Evolutionary conservation across 2,329 filamentous ascomycete genomes (phyloP), one percentile per base, ranked within the genome.

Genomic region (Fusarium ramigenum): DNA sequence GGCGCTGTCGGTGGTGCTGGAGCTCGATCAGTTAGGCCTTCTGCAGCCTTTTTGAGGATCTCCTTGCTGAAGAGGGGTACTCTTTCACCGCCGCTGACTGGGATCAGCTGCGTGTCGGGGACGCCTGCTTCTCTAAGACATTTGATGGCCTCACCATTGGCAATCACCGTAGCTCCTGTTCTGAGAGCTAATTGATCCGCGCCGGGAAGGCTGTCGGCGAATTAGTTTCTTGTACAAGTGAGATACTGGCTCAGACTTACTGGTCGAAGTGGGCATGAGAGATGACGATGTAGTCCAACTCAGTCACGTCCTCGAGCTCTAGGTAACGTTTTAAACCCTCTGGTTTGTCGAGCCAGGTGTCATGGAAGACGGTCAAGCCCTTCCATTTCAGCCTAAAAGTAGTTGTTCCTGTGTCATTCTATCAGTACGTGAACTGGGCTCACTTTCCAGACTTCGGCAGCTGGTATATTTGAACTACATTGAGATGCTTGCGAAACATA

Each of bases 221-320:
- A 6, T 32, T 32, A 32, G 12, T 32, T 5, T 14, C 12, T 32
- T 14, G 32, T 14, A 32, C 4, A 14, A 34, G 32, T 32, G 30
- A 15, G 7, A 47, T n/a, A 4, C 9, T 30, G 15, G 19, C 1
- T 49, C 2, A 12, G 19, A 40, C 57, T 3, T 8, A 52, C 44
- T 60, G 57, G n/a, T 60, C 44, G 18, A 28, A 60, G 19, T 60
- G 44, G 25, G 57, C 57, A 6, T 60, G 57, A 6, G 57, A 42
- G 25, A 52, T 60, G 18, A 60, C 34, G 12, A 60, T 60, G 5
- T 60, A 52, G 40, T 52, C 57, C 2, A 50, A 8, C 4, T 52
- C 57, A 0, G 36, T 50, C 1, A 60, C 57, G 0, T 60, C 28
- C 7, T 39, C 37, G 19, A 60, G 46, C 19, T 53, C 46, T 1